Evolutionary conservation across 75 land plant species (phyloP).

Genomic region (Chamaecyparis obtusa): DNA sequence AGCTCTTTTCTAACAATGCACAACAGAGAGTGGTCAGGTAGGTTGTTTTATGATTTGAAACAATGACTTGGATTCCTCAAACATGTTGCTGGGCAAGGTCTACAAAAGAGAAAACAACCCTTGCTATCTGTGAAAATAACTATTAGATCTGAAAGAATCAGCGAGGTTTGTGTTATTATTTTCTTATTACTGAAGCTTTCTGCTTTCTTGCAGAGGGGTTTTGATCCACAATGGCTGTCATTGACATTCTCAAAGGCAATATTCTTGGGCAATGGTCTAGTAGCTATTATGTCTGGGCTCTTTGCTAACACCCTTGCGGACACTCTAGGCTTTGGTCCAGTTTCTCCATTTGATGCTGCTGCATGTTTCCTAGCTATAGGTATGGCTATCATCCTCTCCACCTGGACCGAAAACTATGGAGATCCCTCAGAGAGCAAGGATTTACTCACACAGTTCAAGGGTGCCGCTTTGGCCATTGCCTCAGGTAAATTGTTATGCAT

Average conservation of each 20-base stretch:
- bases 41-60: neutral
- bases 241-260: slow-evolving; percentile 95
- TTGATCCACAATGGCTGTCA: slow-evolving; percentile 95
- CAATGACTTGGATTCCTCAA: neutral
- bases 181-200: neutral
- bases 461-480: slow-evolving; percentile 89
- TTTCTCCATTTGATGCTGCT: slow-evolving; percentile 97
- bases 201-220: slow-evolving; percentile 75
- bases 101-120: neutral
- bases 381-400: slow-evolving; percentile 76
- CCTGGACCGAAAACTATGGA: slow-evolving; percentile 95
- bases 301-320: slow-evolving; percentile 87
- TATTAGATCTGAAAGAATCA: neutral
- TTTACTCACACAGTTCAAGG: slow-evolving; percentile 75
- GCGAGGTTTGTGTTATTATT: neutral
- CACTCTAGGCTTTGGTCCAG: slow-evolving; percentile 81
- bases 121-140: neutral
- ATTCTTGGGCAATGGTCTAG: slow-evolving; percentile 93
- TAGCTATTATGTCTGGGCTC: slow-evolving; percentile 87
- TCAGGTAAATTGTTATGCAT: slow-evolving; percentile 54
- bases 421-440: slow-evolving; percentile 90
- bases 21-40: neutral
- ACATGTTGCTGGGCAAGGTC: neutral
- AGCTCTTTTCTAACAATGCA: neutral
- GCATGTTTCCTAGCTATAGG: slow-evolving; percentile 85